These are phyloP conservation scores for Primulina tabacum DNA, from an alignment of 257 asterid species.

Conservation along the genomic window DNA sequence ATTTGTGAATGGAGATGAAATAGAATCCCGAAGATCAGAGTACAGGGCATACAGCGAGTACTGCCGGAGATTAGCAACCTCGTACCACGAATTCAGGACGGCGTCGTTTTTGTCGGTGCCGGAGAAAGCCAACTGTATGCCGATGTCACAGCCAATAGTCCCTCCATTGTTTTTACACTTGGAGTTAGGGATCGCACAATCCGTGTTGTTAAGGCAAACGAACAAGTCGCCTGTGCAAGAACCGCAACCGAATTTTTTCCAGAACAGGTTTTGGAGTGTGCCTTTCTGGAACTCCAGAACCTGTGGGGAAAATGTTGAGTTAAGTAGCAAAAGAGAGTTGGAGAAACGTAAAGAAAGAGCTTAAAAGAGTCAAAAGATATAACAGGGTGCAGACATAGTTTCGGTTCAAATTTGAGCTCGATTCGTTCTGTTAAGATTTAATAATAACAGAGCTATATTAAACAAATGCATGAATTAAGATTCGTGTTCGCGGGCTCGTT, in stretches of 20 bases:
- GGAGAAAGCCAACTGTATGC: slow-evolving; percentile 79
- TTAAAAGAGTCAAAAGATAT: no score
- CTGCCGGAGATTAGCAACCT: slow-evolving; percentile 79
- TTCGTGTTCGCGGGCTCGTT: no score
- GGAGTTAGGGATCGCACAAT: slow-evolving; percentile 62
- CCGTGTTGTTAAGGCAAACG: slow-evolving; percentile 76
- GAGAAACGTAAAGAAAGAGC: no score
- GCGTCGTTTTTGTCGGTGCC: slow-evolving; percentile 70
- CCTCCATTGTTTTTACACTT: slow-evolving; percentile 67
- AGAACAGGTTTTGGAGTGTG: slow-evolving; percentile 63
- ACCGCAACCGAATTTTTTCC: slow-evolving; percentile 79
- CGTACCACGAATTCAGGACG: slow-evolving; percentile 85
- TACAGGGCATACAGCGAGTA: slow-evolving; percentile 68
- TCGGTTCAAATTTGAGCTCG: no score
- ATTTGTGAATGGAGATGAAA: slow-evolving; percentile 46
- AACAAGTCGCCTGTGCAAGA: slow-evolving; percentile 54
- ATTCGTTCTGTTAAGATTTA: no score
- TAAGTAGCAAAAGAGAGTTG: no score
- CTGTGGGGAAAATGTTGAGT: slow-evolving; percentile 23
- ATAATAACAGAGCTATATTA: no score
- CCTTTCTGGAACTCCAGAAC: slow-evolving; percentile 90
- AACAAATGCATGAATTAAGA: neutral
- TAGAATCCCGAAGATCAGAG: slow-evolving; percentile 45
- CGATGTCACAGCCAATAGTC: slow-evolving; percentile 48
- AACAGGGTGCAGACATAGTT: no score